phyloP scores from a whole-genome alignment of 2,329 filamentous ascomycete species.

The Emergomyces africanus region DNA sequence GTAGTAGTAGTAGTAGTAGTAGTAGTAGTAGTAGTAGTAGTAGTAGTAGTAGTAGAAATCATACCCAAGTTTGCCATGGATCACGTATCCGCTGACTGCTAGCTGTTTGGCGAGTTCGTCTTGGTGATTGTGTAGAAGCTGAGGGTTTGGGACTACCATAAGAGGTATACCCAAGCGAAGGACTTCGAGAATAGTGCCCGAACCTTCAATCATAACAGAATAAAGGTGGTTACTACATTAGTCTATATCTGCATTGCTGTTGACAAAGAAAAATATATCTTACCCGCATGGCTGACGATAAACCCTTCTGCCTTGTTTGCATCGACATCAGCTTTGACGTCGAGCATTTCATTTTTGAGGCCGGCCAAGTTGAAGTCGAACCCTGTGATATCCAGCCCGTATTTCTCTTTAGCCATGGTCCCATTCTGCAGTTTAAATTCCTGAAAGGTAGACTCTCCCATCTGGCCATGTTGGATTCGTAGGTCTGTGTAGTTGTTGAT shows the following conservation, averaged over 20 bases:
- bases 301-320: constrained; percentile 44
- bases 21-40: too few species aligned
- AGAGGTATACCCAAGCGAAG: constrained; percentile 61
- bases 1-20: too few species aligned
- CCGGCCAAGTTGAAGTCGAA: constrained; percentile 55
- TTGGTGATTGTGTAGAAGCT: constrained; percentile 82
- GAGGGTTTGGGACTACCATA: constrained; percentile 79
- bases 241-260: background rate
- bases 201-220: constrained; percentile 43
- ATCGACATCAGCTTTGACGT: constrained; percentile 35
- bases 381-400: constrained; percentile 42
- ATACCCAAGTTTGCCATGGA: constrained; percentile 57
- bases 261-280: constrained; percentile 12
- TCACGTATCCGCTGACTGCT: constrained; percentile 59
- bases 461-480: constrained; percentile 67
- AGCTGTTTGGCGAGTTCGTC: constrained; percentile 71
- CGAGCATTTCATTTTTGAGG: constrained; percentile 46
- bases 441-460: constrained; percentile 45
- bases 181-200: constrained; percentile 77
- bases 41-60: too few species aligned
- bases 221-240: background rate
- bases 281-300: constrained; percentile 83
- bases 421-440: constrained; percentile 17
- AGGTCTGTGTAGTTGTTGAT: constrained; percentile 55
- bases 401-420: constrained; percentile 13